Evolutionary conservation across 106 monocot species (phyloP), one percentile per base, ranked within the genome.

Genomic region (Amphibolis antarctica): DNA sequence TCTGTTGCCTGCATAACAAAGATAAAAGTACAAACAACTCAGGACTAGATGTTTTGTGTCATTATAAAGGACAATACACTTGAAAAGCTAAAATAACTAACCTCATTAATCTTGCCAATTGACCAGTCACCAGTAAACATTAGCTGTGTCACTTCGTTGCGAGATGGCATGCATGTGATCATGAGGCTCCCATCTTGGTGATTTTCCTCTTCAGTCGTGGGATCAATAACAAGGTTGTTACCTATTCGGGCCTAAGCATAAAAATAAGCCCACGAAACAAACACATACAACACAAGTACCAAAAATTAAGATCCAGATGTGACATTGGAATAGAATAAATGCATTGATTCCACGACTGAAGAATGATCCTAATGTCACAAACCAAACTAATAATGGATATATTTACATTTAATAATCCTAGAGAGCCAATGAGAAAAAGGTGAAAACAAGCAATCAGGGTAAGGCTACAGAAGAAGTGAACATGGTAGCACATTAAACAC

Each of bases 71-170:
- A 21, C 5, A 19, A 42, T 55, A 6, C 28, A 9, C 20, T 5
- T 43, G 0, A 50, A 53, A 11, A 66, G 52, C 21, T 4, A 44
- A 21, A 11, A 47, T 24, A 10, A 6, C 21, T 11, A 64, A 96
- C 94, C 80, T 96, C 86, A 48, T 82, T 75, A 27, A 85, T 91
- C 74, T 81, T 86, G 46, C 79, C 76, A 0, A 74, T 75, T 45
- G 90, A 78, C 96, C 96, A 98, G 53, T 98, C 86, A 28, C 96
- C 96, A n/a, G 90, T 90, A 11, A 98, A 72, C 12, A 74, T 82
- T 21, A 90, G 75, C 46, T 98, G 90, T 18, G 90, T 98, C 70
- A 98, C 67, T 78, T 90, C 86, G 13, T 81, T 78, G 42, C 80
- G 78, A 29, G 76, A 78, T 29, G 96, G 90, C 96, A 90, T 96